These are phyloP conservation scores for Naematelia aurantialba DNA, from an alignment of 768 basidiomycete species.

Conservation along the genomic window DNA sequence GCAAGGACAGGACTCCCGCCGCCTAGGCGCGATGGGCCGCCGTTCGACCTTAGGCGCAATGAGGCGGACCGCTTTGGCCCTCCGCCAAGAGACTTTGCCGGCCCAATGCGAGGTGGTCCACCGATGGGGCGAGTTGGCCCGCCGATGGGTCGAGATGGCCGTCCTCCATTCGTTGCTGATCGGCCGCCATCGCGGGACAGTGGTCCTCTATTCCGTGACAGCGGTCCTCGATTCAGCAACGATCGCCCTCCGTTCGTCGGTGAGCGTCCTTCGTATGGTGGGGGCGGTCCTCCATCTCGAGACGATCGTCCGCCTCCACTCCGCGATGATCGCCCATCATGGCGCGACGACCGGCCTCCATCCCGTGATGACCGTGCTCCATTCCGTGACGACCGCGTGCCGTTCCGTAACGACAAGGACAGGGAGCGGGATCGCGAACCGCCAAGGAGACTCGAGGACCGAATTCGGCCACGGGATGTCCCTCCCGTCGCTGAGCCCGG, in stretches of 20 bases:
- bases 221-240: too few relatives aligned
- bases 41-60: not conserved
- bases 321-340: not conserved
- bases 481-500: not conserved
- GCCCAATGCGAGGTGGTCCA: not conserved
- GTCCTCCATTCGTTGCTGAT: too few relatives aligned
- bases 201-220: too few relatives aligned
- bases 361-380: not conserved
- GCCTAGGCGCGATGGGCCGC: not conserved
- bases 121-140: too few relatives aligned
- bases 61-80: not conserved
- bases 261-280: too few relatives aligned
- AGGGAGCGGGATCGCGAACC: too few relatives aligned
- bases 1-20: not conserved
- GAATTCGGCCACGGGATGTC: not conserved
- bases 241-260: too few relatives aligned
- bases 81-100: not conserved
- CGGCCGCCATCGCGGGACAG: too few relatives aligned
- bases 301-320: not conserved
- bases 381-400: too few relatives aligned
- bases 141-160: too few relatives aligned
- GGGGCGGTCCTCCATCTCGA: too few relatives aligned
- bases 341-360: not conserved
- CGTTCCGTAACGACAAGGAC: too few relatives aligned
- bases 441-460: not conserved